Base-by-base conservation (phyloP, 495 filamentous ascomycete species). In the Cudoniella acicularis region DNA sequence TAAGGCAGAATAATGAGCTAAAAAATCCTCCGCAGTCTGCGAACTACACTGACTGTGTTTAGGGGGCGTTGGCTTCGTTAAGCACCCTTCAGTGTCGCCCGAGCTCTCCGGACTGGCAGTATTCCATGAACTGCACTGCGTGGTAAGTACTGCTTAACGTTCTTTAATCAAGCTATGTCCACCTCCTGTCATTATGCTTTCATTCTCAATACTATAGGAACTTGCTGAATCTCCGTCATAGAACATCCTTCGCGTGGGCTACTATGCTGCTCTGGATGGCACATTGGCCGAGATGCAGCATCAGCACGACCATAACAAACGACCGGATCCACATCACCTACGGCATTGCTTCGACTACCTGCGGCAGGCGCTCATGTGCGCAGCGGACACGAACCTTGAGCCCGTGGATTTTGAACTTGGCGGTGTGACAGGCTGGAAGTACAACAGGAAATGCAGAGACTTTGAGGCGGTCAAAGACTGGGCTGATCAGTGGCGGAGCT, bases 321-420 rank as follows among this genome's bases (percentile, higher is more conserved):
- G n/a, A 41, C 9, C n/a, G n/a, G n/a, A 41, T 41, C 36, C n/a
- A n/a, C 9, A n/a, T n/a, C 36, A 41, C 36, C 9, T 41, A 9
- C 36, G 36, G n/a, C 69, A 73, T 62, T 73, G 72, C 49, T 56
- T 72, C 43, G 67, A 73, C 42, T 66, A 71, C 41, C 52, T 73
- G 20, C 67, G 71, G n/a, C 71, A 73, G 53, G 52, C 68, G 0
- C 54, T 71, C 36, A 65, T 73, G 63, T 73, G 72, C 49, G 53
- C 62, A 26, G 65, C 61, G 17, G 67, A 72, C 47, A 63, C 65
- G 0, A 68, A 65, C 55, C 36, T 67, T 1, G 65, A 67, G 30
- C 54, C 59, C n/a, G 27, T 63, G 8, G 47, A 59, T 22, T 22
- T 26, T 6, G 59, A 59, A 4, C 47, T 64, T 8, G 30, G 46